These are phyloP conservation scores for Fusarium ramigenum DNA, from an alignment of 2,329 filamentous ascomycete species.

Conservation along the genomic window DNA sequence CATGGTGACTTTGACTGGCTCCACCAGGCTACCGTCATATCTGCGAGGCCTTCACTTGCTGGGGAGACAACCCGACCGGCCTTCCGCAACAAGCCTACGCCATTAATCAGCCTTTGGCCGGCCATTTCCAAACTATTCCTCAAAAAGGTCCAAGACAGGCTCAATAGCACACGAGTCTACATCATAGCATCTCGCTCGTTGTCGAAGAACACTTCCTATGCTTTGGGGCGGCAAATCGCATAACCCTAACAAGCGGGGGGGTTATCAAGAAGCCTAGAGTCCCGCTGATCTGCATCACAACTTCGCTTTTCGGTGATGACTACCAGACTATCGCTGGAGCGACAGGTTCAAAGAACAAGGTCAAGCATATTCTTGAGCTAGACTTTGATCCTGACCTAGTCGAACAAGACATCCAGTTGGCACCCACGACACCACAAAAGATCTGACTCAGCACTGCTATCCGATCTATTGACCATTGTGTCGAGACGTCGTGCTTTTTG, in stretches of 20 bases:
- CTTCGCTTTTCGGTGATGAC: conserved; percentile 6
- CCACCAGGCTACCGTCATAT: neutral
- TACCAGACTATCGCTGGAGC: conserved; percentile 11
- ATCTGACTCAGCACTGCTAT: conserved; percentile 4
- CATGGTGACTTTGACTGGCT: neutral
- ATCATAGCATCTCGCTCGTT: conserved; percentile 8
- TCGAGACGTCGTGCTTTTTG: conserved; percentile 8
- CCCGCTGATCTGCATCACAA: conserved; percentile 12
- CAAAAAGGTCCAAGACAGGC: neutral
- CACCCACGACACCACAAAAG: neutral
- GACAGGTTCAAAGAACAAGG: conserved; percentile 5
- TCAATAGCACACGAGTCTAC: neutral
- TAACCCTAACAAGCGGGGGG: neutral
- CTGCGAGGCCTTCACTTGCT: neutral
- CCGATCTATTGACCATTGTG: neutral
- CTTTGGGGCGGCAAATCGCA: conserved; percentile 10
- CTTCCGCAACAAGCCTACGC: neutral
- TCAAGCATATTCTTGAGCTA: neutral
- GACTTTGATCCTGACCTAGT: neutral
- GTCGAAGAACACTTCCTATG: neutral
- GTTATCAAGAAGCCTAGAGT: neutral
- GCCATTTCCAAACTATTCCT: neutral
- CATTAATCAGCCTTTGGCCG: neutral
- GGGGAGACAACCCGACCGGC: neutral
- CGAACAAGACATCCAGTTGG: conserved; percentile 1